phyloP scores from a whole-genome alignment of 176 grass and related monocot genomes.

The Eragrostis nindensis region DNA sequence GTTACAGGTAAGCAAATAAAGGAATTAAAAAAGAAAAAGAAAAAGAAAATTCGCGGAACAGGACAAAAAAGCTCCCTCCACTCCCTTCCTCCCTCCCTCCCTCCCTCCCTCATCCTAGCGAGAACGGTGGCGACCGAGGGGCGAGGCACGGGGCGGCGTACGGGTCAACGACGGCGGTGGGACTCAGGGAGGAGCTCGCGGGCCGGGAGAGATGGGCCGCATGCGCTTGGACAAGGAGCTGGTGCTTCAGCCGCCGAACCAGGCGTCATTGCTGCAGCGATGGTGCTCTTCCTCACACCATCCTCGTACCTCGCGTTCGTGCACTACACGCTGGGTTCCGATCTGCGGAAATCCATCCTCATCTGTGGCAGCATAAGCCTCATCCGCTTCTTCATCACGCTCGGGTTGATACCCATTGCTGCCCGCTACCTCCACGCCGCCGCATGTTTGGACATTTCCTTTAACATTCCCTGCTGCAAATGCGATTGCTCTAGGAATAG shows the following conservation, averaged over 20 bases:
- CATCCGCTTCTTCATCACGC: constrained; percentile 57
- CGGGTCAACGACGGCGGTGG: too few species aligned
- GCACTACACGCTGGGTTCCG: constrained; percentile 69
- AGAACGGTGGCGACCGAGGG: too few species aligned
- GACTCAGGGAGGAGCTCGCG: too few species aligned
- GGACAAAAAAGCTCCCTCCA: too few species aligned
- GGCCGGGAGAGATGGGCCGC: too few species aligned
- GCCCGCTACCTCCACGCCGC: constrained; percentile 76
- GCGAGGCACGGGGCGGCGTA: too few species aligned
- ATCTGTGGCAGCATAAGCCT: constrained; percentile 79
- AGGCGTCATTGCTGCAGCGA: constrained; percentile 40
- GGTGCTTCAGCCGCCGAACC: constrained; percentile 70
- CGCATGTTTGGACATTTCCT: constrained; percentile 46
- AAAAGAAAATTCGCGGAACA: too few species aligned
- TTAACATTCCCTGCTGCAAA: constrained; percentile 7
- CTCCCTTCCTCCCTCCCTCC: too few species aligned
- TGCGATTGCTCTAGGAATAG: neutral
- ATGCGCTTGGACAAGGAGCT: constrained; percentile 42
- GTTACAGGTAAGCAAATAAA: too few species aligned
- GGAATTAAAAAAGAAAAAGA: too few species aligned
- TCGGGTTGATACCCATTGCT: constrained; percentile 79
- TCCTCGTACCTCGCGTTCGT: constrained; percentile 92
- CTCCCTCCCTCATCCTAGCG: too few species aligned
- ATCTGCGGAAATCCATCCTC: constrained; percentile 74
- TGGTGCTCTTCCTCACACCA: constrained; percentile 65